Base-by-base conservation (phyloP, 345 rosid species). In the Salix purpurea region DNA sequence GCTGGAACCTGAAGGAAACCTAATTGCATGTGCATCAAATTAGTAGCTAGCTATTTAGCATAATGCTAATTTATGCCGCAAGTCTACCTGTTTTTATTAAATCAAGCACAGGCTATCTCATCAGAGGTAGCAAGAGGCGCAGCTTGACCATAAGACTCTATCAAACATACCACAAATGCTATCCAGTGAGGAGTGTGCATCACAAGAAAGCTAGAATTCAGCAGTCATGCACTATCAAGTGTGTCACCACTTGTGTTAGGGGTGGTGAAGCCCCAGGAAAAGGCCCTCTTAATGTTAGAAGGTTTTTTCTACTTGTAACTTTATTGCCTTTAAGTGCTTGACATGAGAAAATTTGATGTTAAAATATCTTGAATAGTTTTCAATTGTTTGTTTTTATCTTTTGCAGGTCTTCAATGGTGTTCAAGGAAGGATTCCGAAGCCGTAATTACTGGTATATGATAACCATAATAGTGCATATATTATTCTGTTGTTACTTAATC, bases 341-440 rank as follows among this genome's bases (percentile, higher is more conserved):
- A 50, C 56, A 50, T 50, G 96, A 3, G 95, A 92, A 85, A 96
- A 94, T 42, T 50, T 50, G 5, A 50, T 5, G 56, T 16, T 50
- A 15, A 50, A 16, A 50, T 18, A 97, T 97, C 4, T 73, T 93
- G 23, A 92, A 93, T 75, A 34, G 36, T 34, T 34, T 34, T 34
- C 36, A 34, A 4, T 34, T 34, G 5, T 34, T 34, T 5, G 7
- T 18, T 50, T 50, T 6, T 28, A 24, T 40, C 21, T 21, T 44
- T 34, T 65, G 78, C 81, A 91, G 97, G 71, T 97, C 98, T 60
- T 50, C 86, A 50, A 93, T 94, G 67, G 97, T 91, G 62, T 92
- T 94, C 85, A 94, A 92, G 88, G 87, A 87, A 83, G 97, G 97
- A 40, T 94, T 92, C 77, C 90, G 96, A 65, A 91, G 94, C 83